A percentile compares a stretch with the other conserved stretches of the same genome.
Conservation (phyloP, 2,329 filamentous ascomycete species). For the Cladosporium sp. region DNA sequence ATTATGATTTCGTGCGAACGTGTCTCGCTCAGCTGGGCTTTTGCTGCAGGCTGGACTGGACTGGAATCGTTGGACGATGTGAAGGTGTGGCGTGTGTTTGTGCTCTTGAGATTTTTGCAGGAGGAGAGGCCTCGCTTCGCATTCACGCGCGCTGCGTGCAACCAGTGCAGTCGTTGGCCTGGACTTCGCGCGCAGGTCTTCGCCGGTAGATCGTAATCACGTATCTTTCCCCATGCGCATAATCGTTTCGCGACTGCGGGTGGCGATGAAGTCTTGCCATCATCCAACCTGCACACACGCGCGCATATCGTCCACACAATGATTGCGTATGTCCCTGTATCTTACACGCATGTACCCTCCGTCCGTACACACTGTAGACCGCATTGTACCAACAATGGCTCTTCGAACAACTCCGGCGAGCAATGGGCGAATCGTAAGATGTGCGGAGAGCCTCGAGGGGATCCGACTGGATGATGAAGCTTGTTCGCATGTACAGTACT, state of each 20-base stretch:
- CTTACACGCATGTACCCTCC: not conserved
- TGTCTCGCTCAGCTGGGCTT: not conserved
- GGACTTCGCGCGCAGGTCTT: not conserved
- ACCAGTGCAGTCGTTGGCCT: not conserved
- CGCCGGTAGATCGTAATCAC: not conserved
- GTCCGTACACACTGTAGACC: not conserved
- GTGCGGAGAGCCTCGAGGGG: not conserved
- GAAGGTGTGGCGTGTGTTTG: not conserved
- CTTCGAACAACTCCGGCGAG: not conserved
- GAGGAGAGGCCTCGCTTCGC: too few relatives aligned
- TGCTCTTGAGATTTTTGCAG: not conserved
- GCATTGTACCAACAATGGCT: not conserved
- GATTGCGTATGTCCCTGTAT: not conserved
- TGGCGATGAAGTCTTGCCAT: not conserved
- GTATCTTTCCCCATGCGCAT: not conserved
- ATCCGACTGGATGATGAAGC: not conserved
- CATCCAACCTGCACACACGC: not conserved
- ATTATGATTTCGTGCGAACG: not conserved
- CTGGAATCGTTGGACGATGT: too few relatives aligned
- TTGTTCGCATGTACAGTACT: not conserved
- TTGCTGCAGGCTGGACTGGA: not conserved
- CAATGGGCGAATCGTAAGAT: not conserved
- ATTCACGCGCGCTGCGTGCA: too few relatives aligned
- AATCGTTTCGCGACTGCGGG: not conserved
- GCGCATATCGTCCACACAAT: not conserved